These are phyloP conservation scores for Meira nashicola DNA, from an alignment of 1,284 basidiomycete species.

Conservation along the genomic window DNA sequence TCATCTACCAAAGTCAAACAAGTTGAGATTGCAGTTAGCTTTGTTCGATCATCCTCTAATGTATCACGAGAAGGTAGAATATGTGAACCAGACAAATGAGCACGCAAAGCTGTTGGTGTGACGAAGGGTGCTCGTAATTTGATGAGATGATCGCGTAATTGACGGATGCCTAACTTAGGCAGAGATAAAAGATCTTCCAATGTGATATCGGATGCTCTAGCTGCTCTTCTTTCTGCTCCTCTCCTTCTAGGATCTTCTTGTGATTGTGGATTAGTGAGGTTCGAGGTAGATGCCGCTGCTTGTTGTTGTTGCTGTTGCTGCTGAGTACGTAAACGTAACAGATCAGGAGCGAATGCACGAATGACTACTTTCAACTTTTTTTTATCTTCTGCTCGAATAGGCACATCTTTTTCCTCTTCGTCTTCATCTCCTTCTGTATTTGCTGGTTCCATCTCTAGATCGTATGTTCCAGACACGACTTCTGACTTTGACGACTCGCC, in stretches of 20 bases:
- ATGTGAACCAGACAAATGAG: conserved; percentile 7
- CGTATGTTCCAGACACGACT: neutral
- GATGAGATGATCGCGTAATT: conserved; percentile 2
- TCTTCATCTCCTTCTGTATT: neutral
- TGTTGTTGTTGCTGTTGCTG: no score
- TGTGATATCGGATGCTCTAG: neutral
- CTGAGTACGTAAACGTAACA: neutral
- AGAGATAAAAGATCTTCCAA: neutral
- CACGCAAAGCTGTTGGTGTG: neutral
- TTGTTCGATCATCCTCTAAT: conserved; percentile 1
- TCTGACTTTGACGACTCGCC: no score
- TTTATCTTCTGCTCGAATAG: neutral
- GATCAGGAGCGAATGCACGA: neutral
- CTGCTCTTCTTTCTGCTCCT: neutral
- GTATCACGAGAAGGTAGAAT: neutral
- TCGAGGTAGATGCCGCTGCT: neutral
- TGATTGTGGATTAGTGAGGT: neutral
- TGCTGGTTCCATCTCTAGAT: neutral
- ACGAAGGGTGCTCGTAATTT: neutral
- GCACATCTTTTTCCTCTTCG: neutral
- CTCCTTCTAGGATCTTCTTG: neutral
- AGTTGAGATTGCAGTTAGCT: neutral
- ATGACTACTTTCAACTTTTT: neutral
- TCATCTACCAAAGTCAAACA: neutral
- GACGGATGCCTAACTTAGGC: neutral